Conservation (phyloP, 129 eudicot species). For the Helichrysum umbraculigerum region DNA sequence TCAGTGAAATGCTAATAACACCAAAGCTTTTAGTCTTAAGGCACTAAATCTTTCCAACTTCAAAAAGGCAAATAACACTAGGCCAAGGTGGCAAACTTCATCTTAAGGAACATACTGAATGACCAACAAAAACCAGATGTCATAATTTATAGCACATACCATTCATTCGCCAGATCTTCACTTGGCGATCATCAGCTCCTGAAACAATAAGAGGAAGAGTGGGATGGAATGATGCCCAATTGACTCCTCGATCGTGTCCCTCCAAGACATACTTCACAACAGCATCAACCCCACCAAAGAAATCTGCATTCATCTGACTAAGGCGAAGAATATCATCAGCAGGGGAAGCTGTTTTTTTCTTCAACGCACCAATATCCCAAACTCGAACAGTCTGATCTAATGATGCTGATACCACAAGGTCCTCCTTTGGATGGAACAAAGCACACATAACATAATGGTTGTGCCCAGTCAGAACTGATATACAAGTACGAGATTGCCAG, state of each 20-base stretch:
- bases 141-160: conserved; percentile 36
- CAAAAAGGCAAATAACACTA: conserved; percentile 6
- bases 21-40: conserved; percentile 1
- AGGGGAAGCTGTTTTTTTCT: conserved; percentile 80
- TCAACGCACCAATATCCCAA: conserved; percentile 85
- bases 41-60: neutral
- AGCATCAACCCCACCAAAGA: conserved; percentile 88
- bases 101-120: conserved; percentile 3
- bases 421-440: conserved; percentile 79
- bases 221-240: conserved; percentile 90
- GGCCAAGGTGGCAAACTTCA: neutral
- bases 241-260: conserved; percentile 84
- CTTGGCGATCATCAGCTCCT: conserved; percentile 91
- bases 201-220: conserved; percentile 80
- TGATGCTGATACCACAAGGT: conserved; percentile 82
- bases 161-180: conserved; percentile 85
- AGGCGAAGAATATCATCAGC: conserved; percentile 78
- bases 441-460: conserved; percentile 95
- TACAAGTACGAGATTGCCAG: conserved; percentile 89
- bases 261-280: conserved; percentile 82
- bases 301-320: conserved; percentile 79
- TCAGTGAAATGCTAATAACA: neutral
- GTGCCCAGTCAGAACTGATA: conserved; percentile 84
- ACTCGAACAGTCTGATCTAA: conserved; percentile 90
- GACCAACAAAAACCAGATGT: neutral